phyloP scores from a whole-genome alignment of 2,329 filamentous ascomycete species.

The Exophiala sp. region DNA sequence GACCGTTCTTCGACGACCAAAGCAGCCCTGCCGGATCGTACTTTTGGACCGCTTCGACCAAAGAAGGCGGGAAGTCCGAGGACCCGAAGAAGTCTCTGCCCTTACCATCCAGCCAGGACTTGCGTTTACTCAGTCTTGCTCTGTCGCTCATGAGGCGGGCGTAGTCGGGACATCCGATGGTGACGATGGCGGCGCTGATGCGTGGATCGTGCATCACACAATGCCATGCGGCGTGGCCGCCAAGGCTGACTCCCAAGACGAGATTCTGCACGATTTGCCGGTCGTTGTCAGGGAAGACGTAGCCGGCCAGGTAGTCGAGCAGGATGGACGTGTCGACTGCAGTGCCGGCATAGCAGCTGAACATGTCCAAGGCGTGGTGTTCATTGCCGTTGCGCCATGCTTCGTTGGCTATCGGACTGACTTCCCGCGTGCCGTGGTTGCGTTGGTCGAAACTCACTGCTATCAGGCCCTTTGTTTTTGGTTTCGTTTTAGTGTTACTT shows the following conservation, averaged over 20 bases:
- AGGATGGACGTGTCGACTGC: conserved; percentile 68
- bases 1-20: conserved; percentile 31
- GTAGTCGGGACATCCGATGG: conserved; percentile 89
- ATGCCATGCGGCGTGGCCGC: conserved; percentile 85
- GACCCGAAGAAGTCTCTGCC: conserved; percentile 67
- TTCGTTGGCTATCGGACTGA: conserved; percentile 63
- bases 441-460: conserved; percentile 85
- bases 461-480: conserved; percentile 56
- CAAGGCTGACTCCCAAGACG: conserved; percentile 75
- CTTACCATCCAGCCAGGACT: conserved; percentile 49
- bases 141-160: conserved; percentile 73
- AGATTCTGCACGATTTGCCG: conserved; percentile 56
- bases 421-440: conserved; percentile 74
- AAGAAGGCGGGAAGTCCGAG: conserved; percentile 64
- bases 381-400: conserved; percentile 74
- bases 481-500: conserved; percentile 30
- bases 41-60: conserved; percentile 58
- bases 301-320: conserved; percentile 71
- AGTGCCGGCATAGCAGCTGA: conserved; percentile 57
- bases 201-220: conserved; percentile 70
- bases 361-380: conserved; percentile 87
- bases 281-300: conserved; percentile 56
- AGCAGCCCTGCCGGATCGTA: conserved; percentile 72
- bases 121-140: conserved; percentile 65
- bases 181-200: conserved; percentile 68